Percentiles rank a stretch among this genome's conserved stretches.
Evolutionary conservation across 2,329 filamentous ascomycete genomes (phyloP).

Genomic region (Chaetomiaceae sp.): DNA sequence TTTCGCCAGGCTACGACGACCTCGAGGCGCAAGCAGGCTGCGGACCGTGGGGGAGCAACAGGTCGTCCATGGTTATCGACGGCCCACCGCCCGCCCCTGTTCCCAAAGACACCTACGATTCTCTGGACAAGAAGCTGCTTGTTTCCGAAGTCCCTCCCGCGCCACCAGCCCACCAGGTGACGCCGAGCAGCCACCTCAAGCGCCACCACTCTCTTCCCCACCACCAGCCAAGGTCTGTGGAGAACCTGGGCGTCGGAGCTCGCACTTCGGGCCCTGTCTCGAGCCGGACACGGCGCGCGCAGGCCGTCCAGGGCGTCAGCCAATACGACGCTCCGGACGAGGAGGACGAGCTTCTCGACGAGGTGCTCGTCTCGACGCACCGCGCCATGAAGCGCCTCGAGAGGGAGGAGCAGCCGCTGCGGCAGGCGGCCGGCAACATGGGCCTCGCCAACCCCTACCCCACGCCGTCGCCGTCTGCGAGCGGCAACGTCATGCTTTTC

Average conservation of each 20-base stretch:
- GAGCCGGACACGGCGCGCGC: constrained; percentile 72
- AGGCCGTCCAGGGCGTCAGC: constrained; percentile 70
- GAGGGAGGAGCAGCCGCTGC: constrained; percentile 47
- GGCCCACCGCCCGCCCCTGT: constrained; percentile 44
- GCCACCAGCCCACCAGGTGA: constrained; percentile 51
- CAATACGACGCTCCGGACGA: constrained; percentile 94
- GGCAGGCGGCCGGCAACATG: constrained; percentile 62
- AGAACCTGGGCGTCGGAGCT: constrained; percentile 56
- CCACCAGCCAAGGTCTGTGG: constrained; percentile 59
- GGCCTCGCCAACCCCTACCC: constrained; percentile 59
- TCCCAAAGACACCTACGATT: constrained; percentile 55
- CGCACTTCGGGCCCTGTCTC: constrained; percentile 60
- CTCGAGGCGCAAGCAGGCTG: constrained; percentile 90
- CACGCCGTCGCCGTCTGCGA: constrained; percentile 73
- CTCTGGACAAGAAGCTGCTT: constrained; percentile 54
- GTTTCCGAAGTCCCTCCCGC: constrained; percentile 45
- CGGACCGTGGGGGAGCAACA: constrained; percentile 79
- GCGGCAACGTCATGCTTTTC: constrained; percentile 71
- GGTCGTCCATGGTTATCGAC: constrained; percentile 79
- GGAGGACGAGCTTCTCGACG: constrained; percentile 91
- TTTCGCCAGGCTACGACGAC: constrained; percentile 77
- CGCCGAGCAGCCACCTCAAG: constrained; percentile 52
- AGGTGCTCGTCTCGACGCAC: constrained; percentile 74
- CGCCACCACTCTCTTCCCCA: constrained; percentile 62
- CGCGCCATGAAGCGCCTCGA: constrained; percentile 69